These are phyloP conservation scores for Kodamaea sp. DNA, from an alignment of 1,139 yeast genomes.

Conservation along the genomic window DNA sequence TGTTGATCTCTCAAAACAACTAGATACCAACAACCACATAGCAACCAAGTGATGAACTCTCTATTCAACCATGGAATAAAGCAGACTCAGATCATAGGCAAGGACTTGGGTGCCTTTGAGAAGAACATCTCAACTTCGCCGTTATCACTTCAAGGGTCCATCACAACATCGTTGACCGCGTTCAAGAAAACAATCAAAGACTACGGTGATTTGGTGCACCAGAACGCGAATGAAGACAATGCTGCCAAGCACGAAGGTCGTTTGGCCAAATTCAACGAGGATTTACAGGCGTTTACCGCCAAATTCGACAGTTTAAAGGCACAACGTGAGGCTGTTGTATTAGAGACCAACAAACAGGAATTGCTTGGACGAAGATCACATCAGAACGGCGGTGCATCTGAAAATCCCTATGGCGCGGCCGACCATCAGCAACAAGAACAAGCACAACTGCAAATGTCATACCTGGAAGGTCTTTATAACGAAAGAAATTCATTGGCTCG, in stretches of 20 bases:
- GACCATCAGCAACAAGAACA: constrained; percentile 26
- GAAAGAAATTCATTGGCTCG: constrained; percentile 67
- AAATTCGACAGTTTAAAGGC: constrained; percentile 65
- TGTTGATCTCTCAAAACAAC: no score
- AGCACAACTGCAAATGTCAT: constrained; percentile 31
- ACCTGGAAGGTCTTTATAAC: constrained; percentile 66
- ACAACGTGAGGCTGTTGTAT: constrained; percentile 61
- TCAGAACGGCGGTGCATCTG: constrained; percentile 38
- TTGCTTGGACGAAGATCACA: constrained; percentile 56
- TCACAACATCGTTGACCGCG: constrained; percentile 78
- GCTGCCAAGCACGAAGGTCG: constrained; percentile 66
- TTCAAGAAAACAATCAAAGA: constrained; percentile 77
- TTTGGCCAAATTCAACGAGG: constrained; percentile 59
- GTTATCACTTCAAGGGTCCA: constrained; percentile 75
- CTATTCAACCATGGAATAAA: constrained; percentile 86
- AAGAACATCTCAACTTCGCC: constrained; percentile 68
- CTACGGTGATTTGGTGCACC: constrained; percentile 64
- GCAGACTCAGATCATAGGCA: constrained; percentile 72
- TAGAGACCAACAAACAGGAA: constrained; percentile 57
- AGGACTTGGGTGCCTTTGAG: constrained; percentile 70
- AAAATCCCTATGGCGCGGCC: constrained; percentile 57
- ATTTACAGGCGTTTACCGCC: constrained; percentile 53
- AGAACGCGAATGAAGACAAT: constrained; percentile 57
- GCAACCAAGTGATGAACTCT: constrained; percentile 70
- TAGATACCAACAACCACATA: no score